Evolutionary conservation across 352 stramenopile genomes (phyloP), one percentile per base, ranked within the genome.

Genomic region (Blastocystis sp.): DNA sequence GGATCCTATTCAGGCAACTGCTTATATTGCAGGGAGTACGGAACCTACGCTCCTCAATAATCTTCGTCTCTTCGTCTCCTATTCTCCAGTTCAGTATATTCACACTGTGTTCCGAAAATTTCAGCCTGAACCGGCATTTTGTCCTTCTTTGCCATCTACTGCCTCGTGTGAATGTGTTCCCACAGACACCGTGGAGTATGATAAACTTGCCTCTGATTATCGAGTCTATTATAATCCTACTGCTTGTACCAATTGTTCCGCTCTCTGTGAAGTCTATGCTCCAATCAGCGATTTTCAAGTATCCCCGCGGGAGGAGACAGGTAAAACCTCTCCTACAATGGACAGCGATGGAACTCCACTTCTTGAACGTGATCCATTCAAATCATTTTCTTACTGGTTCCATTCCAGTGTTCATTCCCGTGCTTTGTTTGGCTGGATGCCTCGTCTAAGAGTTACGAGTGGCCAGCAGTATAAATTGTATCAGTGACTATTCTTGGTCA

Each of bases 131-230:
- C 11, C 44, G 5, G 35, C 48, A 51, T 35, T 33, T 37, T 84
- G 73, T 40, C 4, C 42, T 15, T 48, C 64, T 15, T 33, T 48
- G 64, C 64, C 64, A n/a, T 53, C 30, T 13, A 17, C 22, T 2
- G 2, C 19, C 27, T 48, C n/a, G 33, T 84, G 73, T 27, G 33
- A n/a, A 54, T 84, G 73, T 30, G 51, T 84, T n/a, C 73, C 73
- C 4, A 22, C 22, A 4, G 9, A 30, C 0, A 57, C 73, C 9
- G 59, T 84, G 17, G 24, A 24, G 7, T 19, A 33, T 11, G 53
- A 68, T 30, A 1, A 66, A 15, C 15, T 68, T 6, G n/a, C 19
- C 3, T 33, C 19, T 3, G 56, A 62, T 33, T 33, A 62, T 62
- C 27, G 27, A n/a, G 56, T 62, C 56, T 33, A 33, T 33, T 62